Base-by-base conservation (phyloP, 2,329 filamentous ascomycete genomes). In the Neofusicoccum umdonicola region DNA sequence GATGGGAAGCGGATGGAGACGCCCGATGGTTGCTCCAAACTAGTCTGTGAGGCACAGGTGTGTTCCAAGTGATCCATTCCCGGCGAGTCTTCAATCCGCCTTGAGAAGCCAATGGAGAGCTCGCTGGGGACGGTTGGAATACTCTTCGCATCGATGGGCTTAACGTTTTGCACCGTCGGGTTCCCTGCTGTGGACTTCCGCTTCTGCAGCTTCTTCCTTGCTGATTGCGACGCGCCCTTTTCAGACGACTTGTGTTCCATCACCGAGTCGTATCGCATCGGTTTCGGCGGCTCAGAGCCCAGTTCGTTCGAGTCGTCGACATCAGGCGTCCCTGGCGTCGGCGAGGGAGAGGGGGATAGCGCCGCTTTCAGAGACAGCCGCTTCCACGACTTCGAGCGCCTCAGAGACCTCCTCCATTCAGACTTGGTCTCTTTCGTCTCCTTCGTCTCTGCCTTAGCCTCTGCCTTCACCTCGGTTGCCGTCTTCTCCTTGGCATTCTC, bases 41-140 rank as follows among this genome's bases (percentile, higher is more conserved):
- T 37, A 5, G 73, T 70, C 52, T 69, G 73, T 12, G 71, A 74
- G 13, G 69, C 69, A 64, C 73, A 77, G 0, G 76, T 78, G 8
- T 71, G 72, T 12, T 74, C 76, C 50, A 78, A 67, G 62, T 72
- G 76, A 22, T 76, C 74, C 69, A 78, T 75, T 6, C 70, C 74
- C 13, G 77, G 76, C 6, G 72, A 69, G 35, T 69, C 65, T 6
- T 74, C 74, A 15, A 78, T 66, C 15, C 76, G 73, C 48, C 74
- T 69, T n/a, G 72, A 71, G 62, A 78, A 79, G 31, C 74, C 73
- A 34, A 69, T 68, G 42, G 71, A 71, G n/a, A 79, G 68, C 50
- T 75, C 69, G 15, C 69, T 69, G 11, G 77, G 76, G 7, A 78
- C 70, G 22, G 67, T 68, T 22, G 76, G 73, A 58, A 78, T 74